Conservation (phyloP, 2,329 filamentous ascomycete genomes). For the Fusarium anguioides region DNA sequence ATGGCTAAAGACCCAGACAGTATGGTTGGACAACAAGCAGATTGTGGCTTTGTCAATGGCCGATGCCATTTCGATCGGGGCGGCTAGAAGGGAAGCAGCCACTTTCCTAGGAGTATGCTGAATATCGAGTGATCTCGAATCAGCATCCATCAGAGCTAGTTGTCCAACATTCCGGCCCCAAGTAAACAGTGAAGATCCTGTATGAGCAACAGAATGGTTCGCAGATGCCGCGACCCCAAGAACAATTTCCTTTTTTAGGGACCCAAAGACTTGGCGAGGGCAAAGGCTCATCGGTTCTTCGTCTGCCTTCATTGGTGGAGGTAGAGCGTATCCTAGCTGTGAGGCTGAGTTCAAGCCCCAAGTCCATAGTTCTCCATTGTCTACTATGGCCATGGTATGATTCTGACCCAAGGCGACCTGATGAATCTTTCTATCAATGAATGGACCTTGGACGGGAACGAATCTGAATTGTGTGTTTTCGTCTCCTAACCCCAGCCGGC, state of each 20-base stretch:
- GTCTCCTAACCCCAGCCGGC: conserved; percentile 87
- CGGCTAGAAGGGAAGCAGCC: conserved; percentile 77
- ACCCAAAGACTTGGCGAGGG: conserved; percentile 90
- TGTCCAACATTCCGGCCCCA: conserved; percentile 97
- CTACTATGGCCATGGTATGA: conserved; percentile 86
- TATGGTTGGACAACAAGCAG: conserved; percentile 84
- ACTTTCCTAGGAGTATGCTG: conserved; percentile 87
- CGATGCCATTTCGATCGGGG: conserved; percentile 79
- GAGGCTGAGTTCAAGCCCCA: conserved; percentile 92
- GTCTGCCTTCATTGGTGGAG: conserved; percentile 72
- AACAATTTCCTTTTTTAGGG: conserved; percentile 86
- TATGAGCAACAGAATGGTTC: conserved; percentile 92
- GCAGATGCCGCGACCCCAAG: conserved; percentile 87
- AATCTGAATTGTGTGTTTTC: conserved; percentile 91
- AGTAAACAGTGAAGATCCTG: conserved; percentile 82
- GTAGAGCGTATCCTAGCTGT: conserved; percentile 86
- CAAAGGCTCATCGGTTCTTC: conserved; percentile 85
- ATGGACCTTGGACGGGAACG: conserved; percentile 80
- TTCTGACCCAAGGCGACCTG: conserved; percentile 91
- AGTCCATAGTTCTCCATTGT: conserved; percentile 90
- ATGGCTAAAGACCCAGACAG: conserved; percentile 93
- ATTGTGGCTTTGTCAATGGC: conserved; percentile 92
- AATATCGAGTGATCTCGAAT: conserved; percentile 89
- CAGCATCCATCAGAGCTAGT: conserved; percentile 92
- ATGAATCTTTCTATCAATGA: conserved; percentile 78